Evolutionary conservation across 1,284 basidiomycete species (phyloP), one percentile per base, ranked within the genome.

Genomic region (Rhodotorula sp.): DNA sequence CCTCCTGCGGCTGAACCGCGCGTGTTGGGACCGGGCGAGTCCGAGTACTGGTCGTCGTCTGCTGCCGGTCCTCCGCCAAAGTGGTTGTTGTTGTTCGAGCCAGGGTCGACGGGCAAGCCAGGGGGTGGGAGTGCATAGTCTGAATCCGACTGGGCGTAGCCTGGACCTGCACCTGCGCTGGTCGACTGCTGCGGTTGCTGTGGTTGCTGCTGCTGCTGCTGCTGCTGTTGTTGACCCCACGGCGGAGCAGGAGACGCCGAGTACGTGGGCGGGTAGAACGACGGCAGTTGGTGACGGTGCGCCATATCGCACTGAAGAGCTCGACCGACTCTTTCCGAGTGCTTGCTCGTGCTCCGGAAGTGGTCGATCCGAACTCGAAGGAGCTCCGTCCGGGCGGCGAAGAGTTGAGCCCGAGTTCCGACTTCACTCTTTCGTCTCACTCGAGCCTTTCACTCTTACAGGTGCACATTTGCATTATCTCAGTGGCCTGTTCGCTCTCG

Each of bases 181-280:
- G 39, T 43, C 39, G 39, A 43, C 54, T 56, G 54, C 52, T 54
- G 34, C 5, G 34, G 54, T 29, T 54, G 34, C 5, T 6, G 54
- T 29, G 26, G 54, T 7, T 56, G 54, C 26, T 56, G 54, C 10
- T 56, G 54, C 26, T 56, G 54, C 3, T 26, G 54, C n/a, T 56
- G 54, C n/a, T 29, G 54, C 16, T 26, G 54, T 4, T n/a, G 26
- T 14, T 56, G 58, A 39, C 43, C 26, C 16, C 54, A n/a, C 54
- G 26, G 47, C 34, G 39, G 58, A 7, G 31, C 58, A 23, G 58
- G 34, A 16, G 58, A 58, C 6, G 39, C 26, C 23, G 54, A 43
- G 26, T 64, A 64, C 18, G 54, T 57, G 18, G 63, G 63, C 63
- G 63, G 63, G 46, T 64, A 64, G 46, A 64, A 64, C 12, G 63